Conservation (phyloP, 805 yeast species). For the Yueomyces sp. region DNA sequence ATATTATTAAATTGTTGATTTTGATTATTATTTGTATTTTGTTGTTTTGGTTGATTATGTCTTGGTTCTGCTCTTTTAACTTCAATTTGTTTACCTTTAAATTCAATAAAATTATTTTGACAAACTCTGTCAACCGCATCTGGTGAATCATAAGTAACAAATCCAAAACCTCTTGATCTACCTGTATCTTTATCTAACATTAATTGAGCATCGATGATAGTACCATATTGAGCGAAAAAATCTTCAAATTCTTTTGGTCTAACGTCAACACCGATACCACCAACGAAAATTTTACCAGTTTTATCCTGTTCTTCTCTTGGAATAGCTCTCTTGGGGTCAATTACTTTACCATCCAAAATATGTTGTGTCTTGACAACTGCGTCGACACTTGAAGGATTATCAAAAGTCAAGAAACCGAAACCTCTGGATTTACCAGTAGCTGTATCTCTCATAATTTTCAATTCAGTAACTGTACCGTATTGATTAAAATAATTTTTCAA, state of each 20-base stretch:
- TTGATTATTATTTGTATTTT: conserved; percentile 2
- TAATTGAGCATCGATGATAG: conserved; percentile 86
- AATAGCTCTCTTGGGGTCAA: conserved; percentile 94
- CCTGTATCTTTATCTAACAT: conserved; percentile 98
- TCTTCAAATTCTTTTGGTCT: conserved; percentile 81
- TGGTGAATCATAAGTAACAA: conserved; percentile 88
- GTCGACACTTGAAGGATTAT: conserved; percentile 68
- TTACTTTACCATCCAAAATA: conserved; percentile 85
- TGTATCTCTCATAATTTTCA: conserved; percentile 86
- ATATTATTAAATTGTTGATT: conserved; percentile 7
- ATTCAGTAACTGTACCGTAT: conserved; percentile 79
- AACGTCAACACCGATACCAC: conserved; percentile 90
- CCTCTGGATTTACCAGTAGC: conserved; percentile 86
- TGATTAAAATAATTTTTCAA: conserved; percentile 70
- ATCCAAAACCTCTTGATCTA: conserved; percentile 92
- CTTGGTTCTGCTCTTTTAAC: conserved; percentile 78
- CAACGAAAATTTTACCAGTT: conserved; percentile 93
- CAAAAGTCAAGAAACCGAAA: conserved; percentile 85
- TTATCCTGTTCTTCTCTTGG: conserved; percentile 96
- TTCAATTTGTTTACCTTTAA: conserved; percentile 79
- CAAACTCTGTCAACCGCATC: conserved; percentile 87
- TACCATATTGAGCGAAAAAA: conserved; percentile 79
- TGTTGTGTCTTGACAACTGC: conserved; percentile 79
- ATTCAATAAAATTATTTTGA: conserved; percentile 63
- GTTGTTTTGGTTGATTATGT: conserved; percentile 35